Conservation (phyloP, 2,329 filamentous ascomycete species). For the Sarocladium oryzae region DNA sequence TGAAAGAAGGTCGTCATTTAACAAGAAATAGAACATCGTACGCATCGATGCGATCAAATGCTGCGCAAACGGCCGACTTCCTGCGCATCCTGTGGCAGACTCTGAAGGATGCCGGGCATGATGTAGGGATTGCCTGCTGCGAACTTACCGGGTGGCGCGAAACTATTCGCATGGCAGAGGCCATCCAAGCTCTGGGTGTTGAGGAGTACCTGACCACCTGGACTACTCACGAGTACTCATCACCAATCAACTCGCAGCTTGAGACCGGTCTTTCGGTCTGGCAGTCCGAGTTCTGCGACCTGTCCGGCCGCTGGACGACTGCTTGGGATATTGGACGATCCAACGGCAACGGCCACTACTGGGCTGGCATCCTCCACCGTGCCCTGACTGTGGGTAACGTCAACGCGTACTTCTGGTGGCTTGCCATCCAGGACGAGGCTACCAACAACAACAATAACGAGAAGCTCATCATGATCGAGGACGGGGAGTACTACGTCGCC, state of each 20-base stretch:
- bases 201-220: conserved; percentile 4
- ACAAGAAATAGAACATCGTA: neutral
- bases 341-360: conserved; percentile 1
- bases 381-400: conserved; percentile 1
- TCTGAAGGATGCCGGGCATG: conserved; percentile 1
- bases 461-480: conserved; percentile 8
- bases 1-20: too few species aligned
- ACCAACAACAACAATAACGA: conserved; percentile 7
- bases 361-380: conserved; percentile 3
- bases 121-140: conserved; percentile 5
- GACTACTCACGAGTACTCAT: conserved; percentile 4
- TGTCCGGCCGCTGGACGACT: conserved; percentile 1
- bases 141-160: conserved; percentile 5
- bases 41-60: conserved; percentile 3
- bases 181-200: neutral
- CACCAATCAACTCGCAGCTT: neutral
- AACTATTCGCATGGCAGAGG: neutral
- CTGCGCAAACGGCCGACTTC: conserved; percentile 4
- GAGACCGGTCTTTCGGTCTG: conserved; percentile 3
- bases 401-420: conserved; percentile 6
- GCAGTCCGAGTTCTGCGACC: conserved; percentile 6
- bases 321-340: conserved; percentile 1
- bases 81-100: conserved; percentile 4
- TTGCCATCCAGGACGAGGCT: conserved; percentile 2
- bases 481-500: conserved; percentile 5